A percentile compares a stretch with the other conserved stretches of the same genome.
Conservation (phyloP, 768 basidiomycete species). For the Lentinula guzmanii region DNA sequence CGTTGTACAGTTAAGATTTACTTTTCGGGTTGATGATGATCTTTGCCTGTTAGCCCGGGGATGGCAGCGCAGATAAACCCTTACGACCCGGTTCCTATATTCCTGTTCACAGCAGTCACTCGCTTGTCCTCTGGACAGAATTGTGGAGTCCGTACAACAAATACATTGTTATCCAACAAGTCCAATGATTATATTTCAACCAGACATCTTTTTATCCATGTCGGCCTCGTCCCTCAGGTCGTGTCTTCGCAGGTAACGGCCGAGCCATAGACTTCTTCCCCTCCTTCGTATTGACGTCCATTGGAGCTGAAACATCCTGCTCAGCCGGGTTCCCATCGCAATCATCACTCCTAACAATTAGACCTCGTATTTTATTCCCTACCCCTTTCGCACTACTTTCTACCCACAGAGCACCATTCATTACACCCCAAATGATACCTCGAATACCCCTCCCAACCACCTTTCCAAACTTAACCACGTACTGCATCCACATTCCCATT, state of each 20-base stretch:
- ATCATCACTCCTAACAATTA: not conserved
- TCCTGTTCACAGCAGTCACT: too few relatives aligned
- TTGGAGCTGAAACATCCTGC: not conserved
- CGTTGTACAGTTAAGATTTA: not conserved
- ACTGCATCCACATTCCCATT: conserved; percentile 60
- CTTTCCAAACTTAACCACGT: conserved; percentile 16
- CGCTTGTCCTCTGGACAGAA: too few relatives aligned
- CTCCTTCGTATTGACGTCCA: not conserved
- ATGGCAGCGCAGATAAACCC: too few relatives aligned
- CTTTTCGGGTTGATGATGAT: too few relatives aligned
- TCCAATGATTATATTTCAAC: too few relatives aligned
- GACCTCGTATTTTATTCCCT: not conserved
- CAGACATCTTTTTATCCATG: not conserved
- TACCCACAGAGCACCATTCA: not conserved
- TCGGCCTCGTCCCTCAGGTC: not conserved
- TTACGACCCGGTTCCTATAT: too few relatives aligned
- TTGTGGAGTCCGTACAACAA: too few relatives aligned
- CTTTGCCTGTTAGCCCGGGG: too few relatives aligned
- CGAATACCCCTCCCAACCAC: conserved; percentile 16
- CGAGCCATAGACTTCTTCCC: not conserved
- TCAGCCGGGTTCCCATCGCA: not conserved
- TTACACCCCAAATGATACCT: conserved; percentile 14
- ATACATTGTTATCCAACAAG: too few relatives aligned
- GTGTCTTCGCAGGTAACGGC: not conserved
- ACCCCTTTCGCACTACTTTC: not conserved